Evolutionary conservation across 2,329 filamentous ascomycete species (phyloP), one percentile per base, ranked within the genome.

Genomic region (Parasarocladium wereldwijsianum): DNA sequence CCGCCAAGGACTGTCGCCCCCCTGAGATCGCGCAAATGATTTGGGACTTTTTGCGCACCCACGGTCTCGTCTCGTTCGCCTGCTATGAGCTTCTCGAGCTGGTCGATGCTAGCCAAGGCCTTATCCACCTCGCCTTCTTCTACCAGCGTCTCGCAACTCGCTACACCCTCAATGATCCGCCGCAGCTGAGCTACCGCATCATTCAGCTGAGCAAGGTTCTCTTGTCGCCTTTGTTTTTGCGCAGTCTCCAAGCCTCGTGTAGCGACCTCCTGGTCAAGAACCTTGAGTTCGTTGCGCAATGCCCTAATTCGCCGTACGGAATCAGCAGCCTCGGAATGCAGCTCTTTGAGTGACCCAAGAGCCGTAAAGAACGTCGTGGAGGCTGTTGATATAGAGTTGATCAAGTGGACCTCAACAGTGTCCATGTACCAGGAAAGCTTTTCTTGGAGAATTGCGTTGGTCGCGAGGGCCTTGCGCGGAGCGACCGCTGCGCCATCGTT

Each of bases 341-440:
- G 61, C 47, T 94, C 84, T 40, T 84, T 79, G 19, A 98, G 60
- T 1, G 86, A 93, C 1, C 90, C 87, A 1, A 98, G 61, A 0
- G 90, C 90, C 0, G 85, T 86, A 45, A 98, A 98, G 52, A 98
- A 98, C 0, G 87, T 93, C 1, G 84, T 85, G 0, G 90, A 96
- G 2, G 90, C 90, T 0, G 82, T 85, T 3, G 87, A 96, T 38
- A 98, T 98, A 0, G 86, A 93, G 18, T 83, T 84, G 42, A 98
- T 94, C 6, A 98, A 62, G 49, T 98, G 90, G 32, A 98, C 84
- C 50, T 98, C 90, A 14, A 98, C 85, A 0, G 90, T 98, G 50
- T 98, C 90, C 85, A 98, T 93, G 51, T 98, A 98, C 90, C 90
- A 98, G 1, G 90, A 96, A 9, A 98, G 62, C 54, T 98, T 98